Evolutionary conservation across 495 filamentous ascomycete species (phyloP).

Genomic region (Penicillium antarcticum): DNA sequence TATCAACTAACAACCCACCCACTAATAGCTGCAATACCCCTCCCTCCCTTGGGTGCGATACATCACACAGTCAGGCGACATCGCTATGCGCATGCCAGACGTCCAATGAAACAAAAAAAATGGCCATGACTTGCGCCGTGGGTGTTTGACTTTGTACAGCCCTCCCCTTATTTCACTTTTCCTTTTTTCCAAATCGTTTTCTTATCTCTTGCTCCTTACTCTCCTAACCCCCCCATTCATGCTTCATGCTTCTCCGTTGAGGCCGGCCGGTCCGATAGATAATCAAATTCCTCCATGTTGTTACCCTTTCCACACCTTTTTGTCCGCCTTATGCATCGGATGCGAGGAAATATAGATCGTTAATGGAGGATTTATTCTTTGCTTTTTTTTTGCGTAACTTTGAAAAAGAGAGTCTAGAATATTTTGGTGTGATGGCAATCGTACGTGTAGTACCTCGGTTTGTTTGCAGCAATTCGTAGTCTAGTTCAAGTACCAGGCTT

Average conservation of each 20-base stretch:
- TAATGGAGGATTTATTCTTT: not conserved
- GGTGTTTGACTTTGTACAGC: conserved; percentile 30
- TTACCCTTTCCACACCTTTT: not conserved
- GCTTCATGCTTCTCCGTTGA: conserved; percentile 20
- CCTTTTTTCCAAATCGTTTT: not conserved
- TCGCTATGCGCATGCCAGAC: conserved; percentile 88
- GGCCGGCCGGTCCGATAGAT: conserved; percentile 36
- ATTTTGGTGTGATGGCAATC: no score
- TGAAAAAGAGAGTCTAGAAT: not conserved
- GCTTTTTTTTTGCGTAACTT: not conserved
- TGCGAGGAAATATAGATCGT: conserved; percentile 2
- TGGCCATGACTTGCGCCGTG: not conserved
- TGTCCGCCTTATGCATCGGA: not conserved
- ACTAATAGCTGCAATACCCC: conserved; percentile 81
- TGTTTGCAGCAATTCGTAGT: no score
- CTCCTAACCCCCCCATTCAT: not conserved
- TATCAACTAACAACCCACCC: not conserved
- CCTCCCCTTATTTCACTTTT: conserved; percentile 17
- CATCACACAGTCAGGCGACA: conserved; percentile 95
- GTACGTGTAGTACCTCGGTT: no score
- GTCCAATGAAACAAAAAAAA: conserved; percentile 54
- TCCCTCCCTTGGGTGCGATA: conserved; percentile 99
- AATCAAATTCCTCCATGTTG: conserved; percentile 18
- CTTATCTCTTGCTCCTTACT: not conserved
- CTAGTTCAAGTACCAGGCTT: no score